Evolutionary conservation across 495 filamentous ascomycete genomes (phyloP).

Genomic region (Penicillium bialowiezense): DNA sequence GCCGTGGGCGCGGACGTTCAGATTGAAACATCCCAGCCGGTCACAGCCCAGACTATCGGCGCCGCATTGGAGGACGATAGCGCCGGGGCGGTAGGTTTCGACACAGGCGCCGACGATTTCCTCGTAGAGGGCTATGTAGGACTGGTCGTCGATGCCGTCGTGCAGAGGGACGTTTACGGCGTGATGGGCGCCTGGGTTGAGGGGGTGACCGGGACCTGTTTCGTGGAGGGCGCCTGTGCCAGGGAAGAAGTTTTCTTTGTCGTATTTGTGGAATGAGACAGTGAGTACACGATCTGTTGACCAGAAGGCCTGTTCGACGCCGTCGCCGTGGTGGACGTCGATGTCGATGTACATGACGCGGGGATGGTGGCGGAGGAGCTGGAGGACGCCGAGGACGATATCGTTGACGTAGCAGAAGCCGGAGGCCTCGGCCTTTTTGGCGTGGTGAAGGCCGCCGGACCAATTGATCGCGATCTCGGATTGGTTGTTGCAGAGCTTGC

Average conservation of each 20-base stretch:
- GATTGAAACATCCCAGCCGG: constrained; percentile 90
- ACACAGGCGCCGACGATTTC: constrained; percentile 74
- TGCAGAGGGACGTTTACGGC: constrained; percentile 65
- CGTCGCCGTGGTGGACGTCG: constrained; percentile 96
- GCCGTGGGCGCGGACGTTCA: constrained; percentile 91
- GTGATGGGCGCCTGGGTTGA: constrained; percentile 63
- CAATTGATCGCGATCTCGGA: constrained; percentile 97
- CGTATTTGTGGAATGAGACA: constrained; percentile 95
- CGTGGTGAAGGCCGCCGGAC: constrained; percentile 98
- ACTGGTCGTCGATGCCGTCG: constrained; percentile 87
- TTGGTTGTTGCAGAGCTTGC: constrained; percentile 80
- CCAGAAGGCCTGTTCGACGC: constrained; percentile 96
- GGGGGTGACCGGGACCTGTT: constrained; percentile 56
- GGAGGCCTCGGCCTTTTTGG: constrained; percentile 88
- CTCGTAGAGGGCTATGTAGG: constrained; percentile 83
- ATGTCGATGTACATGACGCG: constrained; percentile 98
- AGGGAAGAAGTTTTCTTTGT: constrained; percentile 73
- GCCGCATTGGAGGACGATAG: constrained; percentile 94
- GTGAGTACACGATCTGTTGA: constrained; percentile 96
- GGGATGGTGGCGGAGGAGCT: constrained; percentile 80
- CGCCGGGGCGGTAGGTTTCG: constrained; percentile 72
- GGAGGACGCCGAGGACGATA: constrained; percentile 92
- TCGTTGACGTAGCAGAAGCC: constrained; percentile 99
- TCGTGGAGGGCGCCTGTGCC: constrained; percentile 60
- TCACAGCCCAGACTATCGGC: constrained; percentile 94